Evolutionary conservation across 805 yeast species (phyloP).

Genomic region (Saccharomyces eubayanus): DNA sequence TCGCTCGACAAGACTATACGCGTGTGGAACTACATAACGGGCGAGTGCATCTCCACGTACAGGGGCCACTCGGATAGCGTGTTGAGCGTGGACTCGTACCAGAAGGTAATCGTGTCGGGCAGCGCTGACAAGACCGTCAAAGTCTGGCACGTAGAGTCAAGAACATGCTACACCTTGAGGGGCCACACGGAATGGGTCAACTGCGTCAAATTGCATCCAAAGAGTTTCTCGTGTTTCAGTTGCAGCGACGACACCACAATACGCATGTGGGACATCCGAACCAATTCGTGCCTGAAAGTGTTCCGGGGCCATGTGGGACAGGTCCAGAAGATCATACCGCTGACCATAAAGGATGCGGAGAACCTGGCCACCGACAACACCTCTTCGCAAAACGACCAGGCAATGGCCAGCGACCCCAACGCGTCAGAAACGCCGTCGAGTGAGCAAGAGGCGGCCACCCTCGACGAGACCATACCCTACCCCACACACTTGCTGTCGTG

Average conservation of each 20-base stretch:
- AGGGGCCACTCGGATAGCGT: constrained; percentile 88
- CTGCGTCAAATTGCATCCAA: constrained; percentile 76
- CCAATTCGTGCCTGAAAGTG: constrained; percentile 68
- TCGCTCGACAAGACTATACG: constrained; percentile 85
- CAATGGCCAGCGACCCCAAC: neutral
- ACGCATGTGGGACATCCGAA: constrained; percentile 86
- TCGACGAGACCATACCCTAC: constrained; percentile 31
- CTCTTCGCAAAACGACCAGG: constrained; percentile 9
- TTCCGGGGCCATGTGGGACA: constrained; percentile 90
- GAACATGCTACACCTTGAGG: constrained; percentile 85
- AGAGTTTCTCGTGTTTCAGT: constrained; percentile 70
- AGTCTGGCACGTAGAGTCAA: constrained; percentile 92
- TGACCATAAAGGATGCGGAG: constrained; percentile 59
- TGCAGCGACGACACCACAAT: constrained; percentile 90
- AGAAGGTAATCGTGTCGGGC: constrained; percentile 82
- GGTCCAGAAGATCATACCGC: constrained; percentile 85
- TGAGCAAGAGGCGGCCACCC: constrained; percentile 13
- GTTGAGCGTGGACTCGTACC: constrained; percentile 69
- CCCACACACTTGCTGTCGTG: constrained; percentile 85
- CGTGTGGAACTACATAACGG: constrained; percentile 94
- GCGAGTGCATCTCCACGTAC: constrained; percentile 88
- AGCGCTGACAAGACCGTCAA: constrained; percentile 87
- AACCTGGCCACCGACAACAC: constrained; percentile 40
- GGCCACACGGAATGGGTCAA: constrained; percentile 94
- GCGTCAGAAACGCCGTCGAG: neutral